Evolutionary conservation across 2,329 filamentous ascomycete species (phyloP), one percentile per base, ranked within the genome.

Genomic region (Didymella sp.): DNA sequence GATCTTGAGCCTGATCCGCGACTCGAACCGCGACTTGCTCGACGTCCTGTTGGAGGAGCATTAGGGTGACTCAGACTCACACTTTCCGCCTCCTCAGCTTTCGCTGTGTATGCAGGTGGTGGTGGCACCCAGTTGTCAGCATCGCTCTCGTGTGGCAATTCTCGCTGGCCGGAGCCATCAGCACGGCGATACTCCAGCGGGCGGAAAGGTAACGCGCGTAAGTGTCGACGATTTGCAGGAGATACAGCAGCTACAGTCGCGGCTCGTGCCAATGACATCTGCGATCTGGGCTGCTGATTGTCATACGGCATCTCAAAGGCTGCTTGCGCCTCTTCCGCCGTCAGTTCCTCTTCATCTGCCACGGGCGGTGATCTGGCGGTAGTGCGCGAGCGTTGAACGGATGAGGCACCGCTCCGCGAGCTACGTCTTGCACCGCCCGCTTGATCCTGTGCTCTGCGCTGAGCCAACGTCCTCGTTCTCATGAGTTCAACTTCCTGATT

Each of bases 91-190:
- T 70, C 75, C 40, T 79, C 72, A n/a, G 77, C 76, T 0, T 89
- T 87, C 51, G 85, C 84, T 37, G 87, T 85, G 67, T 96, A 96
- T 1, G 90, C 90, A 3, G 91, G 91, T 8, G 91, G 91, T 5
- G 91, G 91, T 5, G 91, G 90, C 4, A 92, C 89, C 91, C 91
- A 96, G 66, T 93, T 91, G 68, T 95, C 91, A 4, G 91, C 90
- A 72, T 95, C 91, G 61, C 90, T 94, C 75, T 95, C 91, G 73
- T 95, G 90, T 4, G 91, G 91, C 64, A 92, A 83, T 67, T 93
- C 89, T 38, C 85, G 81, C 37, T 47, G 48, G 21, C 48, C 48
- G 38, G 87, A 82, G 6, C 88, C 87, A 74, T 91, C 88, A 13
- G 89, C 88, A 42, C 88, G 84, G 41, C 87, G 84, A 70, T 89